phyloP scores from a whole-genome alignment of 23 red algal genomes.

The Pyropia yezoensis region DNA sequence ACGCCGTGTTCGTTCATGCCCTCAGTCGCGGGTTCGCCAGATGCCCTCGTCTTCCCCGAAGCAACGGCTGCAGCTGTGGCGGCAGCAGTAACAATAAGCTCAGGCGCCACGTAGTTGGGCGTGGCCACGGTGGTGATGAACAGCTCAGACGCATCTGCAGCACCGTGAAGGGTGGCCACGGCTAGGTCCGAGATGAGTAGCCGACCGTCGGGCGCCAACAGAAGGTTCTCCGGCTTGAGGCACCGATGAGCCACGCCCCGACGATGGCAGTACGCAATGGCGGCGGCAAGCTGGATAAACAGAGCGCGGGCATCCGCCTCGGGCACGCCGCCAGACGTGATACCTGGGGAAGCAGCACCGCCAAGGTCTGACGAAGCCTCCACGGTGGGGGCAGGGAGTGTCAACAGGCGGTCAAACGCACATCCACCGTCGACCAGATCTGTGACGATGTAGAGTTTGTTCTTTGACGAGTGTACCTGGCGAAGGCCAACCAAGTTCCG shows the following conservation, averaged over 20 bases:
- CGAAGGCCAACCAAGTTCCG: slow-evolving; percentile 79
- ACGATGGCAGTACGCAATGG: slow-evolving; percentile 51
- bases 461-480: slow-evolving; percentile 79
- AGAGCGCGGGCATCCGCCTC: slow-evolving; percentile 45
- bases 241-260: slow-evolving; percentile 72
- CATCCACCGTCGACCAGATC: slow-evolving; percentile 93
- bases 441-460: slow-evolving; percentile 91
- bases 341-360: too few relatives aligned
- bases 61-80: not conserved
- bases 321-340: slow-evolving; percentile 28
- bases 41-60: slow-evolving; percentile 5
- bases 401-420: slow-evolving; percentile 78
- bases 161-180: slow-evolving; percentile 20
- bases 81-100: slow-evolving; percentile 5
- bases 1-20: slow-evolving; percentile 38
- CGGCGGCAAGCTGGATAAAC: slow-evolving; percentile 59
- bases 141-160: not conserved
- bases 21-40: not conserved
- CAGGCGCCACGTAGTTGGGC: slow-evolving; percentile 14
- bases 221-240: slow-evolving; percentile 89
- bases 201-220: slow-evolving; percentile 33
- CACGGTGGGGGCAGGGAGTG: not conserved
- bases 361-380: not conserved
- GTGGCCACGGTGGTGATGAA: slow-evolving; percentile 10
- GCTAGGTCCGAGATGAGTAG: slow-evolving; percentile 80